Percentiles rank a stretch among this genome's conserved stretches.
Conservation (phyloP, 1,284 basidiomycete species). For the Xerocomus minutiporus region DNA sequence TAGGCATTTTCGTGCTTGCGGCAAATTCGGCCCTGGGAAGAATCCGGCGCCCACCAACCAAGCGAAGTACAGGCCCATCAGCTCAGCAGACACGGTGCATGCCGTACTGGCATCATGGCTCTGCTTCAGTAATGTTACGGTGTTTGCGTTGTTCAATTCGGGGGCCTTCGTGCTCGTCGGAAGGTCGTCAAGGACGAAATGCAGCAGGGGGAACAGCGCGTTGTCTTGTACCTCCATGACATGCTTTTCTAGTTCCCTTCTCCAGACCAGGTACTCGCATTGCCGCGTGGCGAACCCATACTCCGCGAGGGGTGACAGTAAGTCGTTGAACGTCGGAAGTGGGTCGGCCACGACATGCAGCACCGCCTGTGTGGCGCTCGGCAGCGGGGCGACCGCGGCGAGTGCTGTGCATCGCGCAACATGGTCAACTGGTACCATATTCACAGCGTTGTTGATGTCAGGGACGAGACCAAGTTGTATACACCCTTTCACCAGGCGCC, state of each 20-base stretch:
- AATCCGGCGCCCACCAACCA: constrained; percentile 91
- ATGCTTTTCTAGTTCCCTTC: constrained; percentile 89
- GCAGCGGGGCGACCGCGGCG: constrained; percentile 58
- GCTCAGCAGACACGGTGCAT: constrained; percentile 68
- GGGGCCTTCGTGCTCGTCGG: constrained; percentile 96
- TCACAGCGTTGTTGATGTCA: constrained; percentile 97
- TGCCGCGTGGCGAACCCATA: constrained; percentile 82
- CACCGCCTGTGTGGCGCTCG: constrained; percentile 58
- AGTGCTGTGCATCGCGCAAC: constrained; percentile 82
- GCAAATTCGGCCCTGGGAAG: constrained; percentile 59
- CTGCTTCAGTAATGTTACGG: constrained; percentile 54
- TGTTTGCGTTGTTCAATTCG: constrained; percentile 87
- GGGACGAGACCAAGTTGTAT: constrained; percentile 93
- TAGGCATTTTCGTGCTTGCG: constrained; percentile 39
- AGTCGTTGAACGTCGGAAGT: constrained; percentile 84
- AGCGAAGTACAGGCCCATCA: constrained; percentile 89
- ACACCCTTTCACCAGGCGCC: constrained; percentile 97
- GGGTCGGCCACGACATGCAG: constrained; percentile 89
- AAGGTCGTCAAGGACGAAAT: constrained; percentile 96
- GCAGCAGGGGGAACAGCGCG: constrained; percentile 93
- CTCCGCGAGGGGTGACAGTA: constrained; percentile 70
- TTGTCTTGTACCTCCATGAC: constrained; percentile 94
- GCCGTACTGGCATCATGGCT: constrained; percentile 37
- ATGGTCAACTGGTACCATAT: constrained; percentile 98
- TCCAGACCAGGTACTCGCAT: constrained; percentile 91